phyloP scores from a whole-genome alignment of 2,329 filamentous ascomycete species.

The Xylaria sp. region DNA sequence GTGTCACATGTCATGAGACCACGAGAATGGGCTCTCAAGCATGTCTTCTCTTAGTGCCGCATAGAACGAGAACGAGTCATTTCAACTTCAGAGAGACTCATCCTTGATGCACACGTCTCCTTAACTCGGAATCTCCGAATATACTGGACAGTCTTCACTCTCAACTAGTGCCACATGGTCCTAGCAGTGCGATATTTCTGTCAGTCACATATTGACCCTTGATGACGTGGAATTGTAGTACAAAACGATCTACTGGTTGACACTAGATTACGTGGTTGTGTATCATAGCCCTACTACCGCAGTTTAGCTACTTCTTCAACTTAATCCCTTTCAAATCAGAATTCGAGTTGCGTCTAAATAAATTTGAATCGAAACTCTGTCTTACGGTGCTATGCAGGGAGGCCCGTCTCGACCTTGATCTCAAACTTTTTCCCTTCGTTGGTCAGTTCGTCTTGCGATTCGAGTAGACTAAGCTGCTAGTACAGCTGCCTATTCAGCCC shows the following conservation, averaged over 20 bases:
- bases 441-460: neutral
- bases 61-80: neutral
- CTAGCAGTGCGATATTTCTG: neutral
- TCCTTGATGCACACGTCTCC: neutral
- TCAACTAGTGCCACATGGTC: neutral
- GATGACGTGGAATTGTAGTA: constrained; percentile 8
- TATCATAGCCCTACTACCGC: neutral
- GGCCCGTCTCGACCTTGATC: neutral
- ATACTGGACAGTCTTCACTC: neutral
- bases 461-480: neutral
- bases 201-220: neutral
- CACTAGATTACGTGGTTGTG: neutral
- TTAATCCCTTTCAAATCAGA: neutral
- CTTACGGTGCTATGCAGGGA: neutral
- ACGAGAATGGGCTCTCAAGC: neutral
- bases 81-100: neutral
- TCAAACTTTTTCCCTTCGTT: neutral
- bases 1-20: neutral
- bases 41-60: neutral
- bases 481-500: neutral
- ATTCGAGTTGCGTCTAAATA: neutral
- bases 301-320: neutral
- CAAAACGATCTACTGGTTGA: neutral
- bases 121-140: neutral
- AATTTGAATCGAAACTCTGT: no score